Conservation (phyloP, 805 yeast species). For the Schizosaccharomyces lindneri region DNA sequence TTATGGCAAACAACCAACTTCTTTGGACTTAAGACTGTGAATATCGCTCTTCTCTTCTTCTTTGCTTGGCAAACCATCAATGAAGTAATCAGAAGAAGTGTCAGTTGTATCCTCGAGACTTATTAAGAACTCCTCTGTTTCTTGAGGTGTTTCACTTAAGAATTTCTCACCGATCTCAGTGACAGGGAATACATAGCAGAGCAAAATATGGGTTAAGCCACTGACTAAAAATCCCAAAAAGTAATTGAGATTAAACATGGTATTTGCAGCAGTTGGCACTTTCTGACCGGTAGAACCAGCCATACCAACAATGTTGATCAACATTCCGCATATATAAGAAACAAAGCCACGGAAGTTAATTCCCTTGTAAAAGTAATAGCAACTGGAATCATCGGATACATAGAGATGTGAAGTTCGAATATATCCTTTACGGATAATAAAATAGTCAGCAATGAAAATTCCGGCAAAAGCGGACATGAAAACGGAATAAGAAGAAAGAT, state of each 20-base stretch:
- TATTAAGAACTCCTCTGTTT: background rate
- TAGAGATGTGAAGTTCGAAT: conserved; percentile 40
- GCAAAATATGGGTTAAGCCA: conserved; percentile 25
- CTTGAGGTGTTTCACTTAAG: background rate
- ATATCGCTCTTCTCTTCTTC: background rate
- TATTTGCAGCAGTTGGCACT: conserved; percentile 58
- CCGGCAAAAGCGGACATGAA: conserved; percentile 21
- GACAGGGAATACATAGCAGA: conserved; percentile 28
- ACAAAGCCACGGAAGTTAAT: conserved; percentile 63
- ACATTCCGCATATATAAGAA: conserved; percentile 58
- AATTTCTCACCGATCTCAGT: background rate
- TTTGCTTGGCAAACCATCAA: background rate
- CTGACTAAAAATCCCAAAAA: conserved; percentile 50
- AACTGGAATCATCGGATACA: conserved; percentile 16
- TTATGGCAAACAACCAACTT: background rate
- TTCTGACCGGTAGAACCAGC: conserved; percentile 53
- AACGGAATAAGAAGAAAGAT: conserved; percentile 18
- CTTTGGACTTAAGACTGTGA: background rate
- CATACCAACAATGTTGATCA: conserved; percentile 69
- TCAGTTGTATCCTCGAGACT: background rate
- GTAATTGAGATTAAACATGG: conserved; percentile 49
- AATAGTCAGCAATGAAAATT: conserved; percentile 16
- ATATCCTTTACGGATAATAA: conserved; percentile 42
- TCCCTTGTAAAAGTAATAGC: conserved; percentile 45
- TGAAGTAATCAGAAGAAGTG: background rate